These are phyloP conservation scores for Sclerospora graminicola DNA, from an alignment of 352 stramenopile species.

Conservation along the genomic window DNA sequence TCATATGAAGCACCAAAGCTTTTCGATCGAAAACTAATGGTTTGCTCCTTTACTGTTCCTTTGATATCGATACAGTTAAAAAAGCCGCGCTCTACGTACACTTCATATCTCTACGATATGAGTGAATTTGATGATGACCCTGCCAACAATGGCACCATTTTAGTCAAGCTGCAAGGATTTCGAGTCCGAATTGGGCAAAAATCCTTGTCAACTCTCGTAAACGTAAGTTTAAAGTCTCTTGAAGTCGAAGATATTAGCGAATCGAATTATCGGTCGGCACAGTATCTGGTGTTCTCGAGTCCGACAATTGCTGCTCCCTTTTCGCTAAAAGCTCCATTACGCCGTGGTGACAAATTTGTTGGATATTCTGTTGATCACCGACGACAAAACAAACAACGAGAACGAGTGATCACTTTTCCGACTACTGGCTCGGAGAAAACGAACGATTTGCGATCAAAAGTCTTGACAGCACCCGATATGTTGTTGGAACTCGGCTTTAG, in stretches of 20 bases:
- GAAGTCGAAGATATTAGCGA: slow-evolving; percentile 75
- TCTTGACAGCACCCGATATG: slow-evolving; percentile 23
- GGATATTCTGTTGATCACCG: slow-evolving; percentile 19
- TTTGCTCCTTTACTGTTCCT: slow-evolving; percentile 77
- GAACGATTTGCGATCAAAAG: slow-evolving; percentile 8
- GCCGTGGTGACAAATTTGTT: slow-evolving; percentile 26
- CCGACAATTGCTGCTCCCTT: slow-evolving; percentile 59
- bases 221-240: slow-evolving; percentile 54
- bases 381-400: slow-evolving; percentile 30
- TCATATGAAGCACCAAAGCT: slow-evolving; percentile 29
- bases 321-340: slow-evolving; percentile 39
- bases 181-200: slow-evolving; percentile 69
- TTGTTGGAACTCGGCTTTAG: slow-evolving; percentile 57
- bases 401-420: slow-evolving; percentile 63
- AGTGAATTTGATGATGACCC: slow-evolving; percentile 48
- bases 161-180: slow-evolving; percentile 77
- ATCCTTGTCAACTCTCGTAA: slow-evolving; percentile 67
- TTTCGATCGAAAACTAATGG: slow-evolving; percentile 57
- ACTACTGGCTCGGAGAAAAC: slow-evolving; percentile 8
- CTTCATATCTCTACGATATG: slow-evolving; percentile 53
- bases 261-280: slow-evolving; percentile 40
- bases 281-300: slow-evolving; percentile 75
- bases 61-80: slow-evolving; percentile 73
- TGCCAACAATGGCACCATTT: slow-evolving; percentile 49
- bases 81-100: slow-evolving; percentile 48